Conservation (phyloP, 73 alveolate species). For the Tetrahymena borealis region DNA sequence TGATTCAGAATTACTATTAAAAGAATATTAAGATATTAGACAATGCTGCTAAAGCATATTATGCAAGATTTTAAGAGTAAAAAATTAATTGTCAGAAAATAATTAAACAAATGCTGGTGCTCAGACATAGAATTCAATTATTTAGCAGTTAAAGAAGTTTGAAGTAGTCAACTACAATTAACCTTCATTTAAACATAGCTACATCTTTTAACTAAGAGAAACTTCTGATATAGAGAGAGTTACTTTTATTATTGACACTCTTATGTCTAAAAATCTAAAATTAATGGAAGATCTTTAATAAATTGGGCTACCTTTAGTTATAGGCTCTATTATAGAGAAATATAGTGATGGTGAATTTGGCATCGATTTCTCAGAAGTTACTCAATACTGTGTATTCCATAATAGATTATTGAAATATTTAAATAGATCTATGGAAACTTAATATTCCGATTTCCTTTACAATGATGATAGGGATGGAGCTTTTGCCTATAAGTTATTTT, state of each 20-base stretch:
- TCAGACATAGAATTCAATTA: neutral
- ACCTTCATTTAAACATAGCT: neutral
- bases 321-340: constrained; percentile 11
- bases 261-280: neutral
- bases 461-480: neutral
- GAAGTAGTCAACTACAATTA: neutral
- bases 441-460: neutral
- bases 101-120: neutral
- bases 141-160: neutral
- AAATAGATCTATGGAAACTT: neutral
- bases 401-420: neutral
- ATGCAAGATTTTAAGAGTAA: neutral
- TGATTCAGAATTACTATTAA: neutral
- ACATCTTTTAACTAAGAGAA: constrained; percentile 23
- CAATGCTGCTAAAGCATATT: neutral
- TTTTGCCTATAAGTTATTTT: neutral
- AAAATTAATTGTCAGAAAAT: neutral
- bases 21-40: neutral
- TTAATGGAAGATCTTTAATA: neutral
- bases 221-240: constrained; percentile 30
- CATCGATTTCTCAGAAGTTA: constrained; percentile 16
- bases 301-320: neutral
- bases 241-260: constrained; percentile 18
- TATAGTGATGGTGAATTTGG: constrained; percentile 21
- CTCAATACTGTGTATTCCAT: constrained; percentile 30